Percentiles rank a stretch among this genome's conserved stretches.
phyloP scores from a whole-genome alignment of 2,329 filamentous ascomycete genomes.

The Aspergillus sp. region DNA sequence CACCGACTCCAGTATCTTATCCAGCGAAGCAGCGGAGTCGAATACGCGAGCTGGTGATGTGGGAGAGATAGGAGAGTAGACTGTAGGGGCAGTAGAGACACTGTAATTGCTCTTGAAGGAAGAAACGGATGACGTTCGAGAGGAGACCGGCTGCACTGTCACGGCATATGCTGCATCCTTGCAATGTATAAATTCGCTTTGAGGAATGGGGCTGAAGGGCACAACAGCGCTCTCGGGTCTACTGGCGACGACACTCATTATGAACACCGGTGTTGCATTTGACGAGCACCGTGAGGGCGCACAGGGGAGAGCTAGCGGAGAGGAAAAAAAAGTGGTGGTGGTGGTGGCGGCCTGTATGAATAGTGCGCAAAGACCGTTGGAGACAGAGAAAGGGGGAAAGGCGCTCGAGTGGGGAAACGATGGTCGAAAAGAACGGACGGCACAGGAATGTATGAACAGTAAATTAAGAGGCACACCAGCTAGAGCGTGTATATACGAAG shows the following conservation, averaged over 20 bases:
- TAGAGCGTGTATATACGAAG: slow-evolving; percentile 9
- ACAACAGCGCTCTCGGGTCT: slow-evolving; percentile 39
- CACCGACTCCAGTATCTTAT: slow-evolving; percentile 35
- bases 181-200: slow-evolving; percentile 29
- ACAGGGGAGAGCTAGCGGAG: not conserved
- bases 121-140: slow-evolving; percentile 39
- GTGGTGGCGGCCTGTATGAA: not conserved
- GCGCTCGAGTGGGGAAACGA: slow-evolving; percentile 14
- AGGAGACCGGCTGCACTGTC: slow-evolving; percentile 33
- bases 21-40: slow-evolving; percentile 42
- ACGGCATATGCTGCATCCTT: slow-evolving; percentile 32
- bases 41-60: slow-evolving; percentile 38
- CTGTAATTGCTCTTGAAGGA: slow-evolving; percentile 42
- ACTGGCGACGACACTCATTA: slow-evolving; percentile 45
- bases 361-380: slow-evolving; percentile 12
- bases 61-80: slow-evolving; percentile 42
- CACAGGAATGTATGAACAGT: slow-evolving; percentile 3
- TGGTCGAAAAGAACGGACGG: slow-evolving; percentile 3
- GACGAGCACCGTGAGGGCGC: slow-evolving; percentile 17
- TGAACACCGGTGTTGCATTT: slow-evolving; percentile 22
- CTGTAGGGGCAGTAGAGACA: slow-evolving; percentile 40
- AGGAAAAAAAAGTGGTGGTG: not conserved
- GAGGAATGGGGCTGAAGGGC: slow-evolving; percentile 32
- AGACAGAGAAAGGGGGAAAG: slow-evolving; percentile 15
- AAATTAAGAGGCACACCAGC: slow-evolving; percentile 3